These are phyloP conservation scores for Trifolium repens DNA, from an alignment of 306 rosid species.

Conservation along the genomic window DNA sequence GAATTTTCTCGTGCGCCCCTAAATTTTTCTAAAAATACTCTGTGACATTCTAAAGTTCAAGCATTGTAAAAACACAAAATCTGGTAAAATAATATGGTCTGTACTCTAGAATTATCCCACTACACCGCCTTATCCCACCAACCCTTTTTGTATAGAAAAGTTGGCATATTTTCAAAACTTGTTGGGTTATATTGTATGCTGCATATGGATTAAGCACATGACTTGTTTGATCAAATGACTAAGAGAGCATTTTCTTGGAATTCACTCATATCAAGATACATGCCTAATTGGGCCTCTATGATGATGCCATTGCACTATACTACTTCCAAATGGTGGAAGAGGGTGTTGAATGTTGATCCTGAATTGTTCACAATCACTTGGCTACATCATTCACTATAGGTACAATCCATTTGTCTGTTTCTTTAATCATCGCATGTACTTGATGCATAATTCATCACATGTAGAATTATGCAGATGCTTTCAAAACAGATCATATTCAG, in stretches of 20 bases:
- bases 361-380: constrained; percentile 72
- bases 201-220: constrained; percentile 42
- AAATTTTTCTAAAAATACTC: too few relatives aligned
- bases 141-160: too few relatives aligned
- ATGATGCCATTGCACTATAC: constrained; percentile 87
- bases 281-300: constrained; percentile 62
- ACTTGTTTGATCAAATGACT: constrained; percentile 84
- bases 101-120: too few relatives aligned
- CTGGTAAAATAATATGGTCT: too few relatives aligned
- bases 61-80: too few relatives aligned
- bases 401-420: background rate
- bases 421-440: background rate
- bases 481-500: background rate
- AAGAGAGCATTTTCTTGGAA: constrained; percentile 81
- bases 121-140: too few relatives aligned
- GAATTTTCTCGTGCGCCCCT: too few relatives aligned
- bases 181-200: constrained; percentile 49
- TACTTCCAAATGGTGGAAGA: constrained; percentile 90
- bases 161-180: too few relatives aligned
- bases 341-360: constrained; percentile 54
- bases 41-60: too few relatives aligned
- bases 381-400: background rate
- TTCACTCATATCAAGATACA: constrained; percentile 75
- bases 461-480: background rate
- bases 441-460: background rate